Evolutionary conservation across 2,329 filamentous ascomycete genomes (phyloP).

Genomic region (Huntiella savannae): DNA sequence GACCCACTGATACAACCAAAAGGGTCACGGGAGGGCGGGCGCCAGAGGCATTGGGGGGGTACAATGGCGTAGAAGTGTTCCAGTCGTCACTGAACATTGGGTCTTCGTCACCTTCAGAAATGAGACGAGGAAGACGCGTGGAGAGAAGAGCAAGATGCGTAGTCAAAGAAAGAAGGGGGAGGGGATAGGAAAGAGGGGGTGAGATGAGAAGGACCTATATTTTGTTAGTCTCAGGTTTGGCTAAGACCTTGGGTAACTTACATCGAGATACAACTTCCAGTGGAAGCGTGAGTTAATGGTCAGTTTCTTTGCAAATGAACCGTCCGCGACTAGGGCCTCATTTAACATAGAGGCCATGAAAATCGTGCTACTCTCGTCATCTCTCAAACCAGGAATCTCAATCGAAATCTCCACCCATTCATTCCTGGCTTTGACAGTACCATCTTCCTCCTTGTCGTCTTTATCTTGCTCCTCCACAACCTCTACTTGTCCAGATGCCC

Average conservation of each 20-base stretch:
- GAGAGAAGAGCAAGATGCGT: conserved; percentile 83
- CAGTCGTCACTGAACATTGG: conserved; percentile 97
- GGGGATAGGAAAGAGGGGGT: conserved; percentile 78
- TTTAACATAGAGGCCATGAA: conserved; percentile 76
- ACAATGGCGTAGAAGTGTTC: conserved; percentile 64
- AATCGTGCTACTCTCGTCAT: conserved; percentile 77
- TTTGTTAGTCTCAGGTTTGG: conserved; percentile 8
- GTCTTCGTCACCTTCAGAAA: conserved; percentile 84
- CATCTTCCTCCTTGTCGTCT: conserved; percentile 22
- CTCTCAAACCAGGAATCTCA: conserved; percentile 75
- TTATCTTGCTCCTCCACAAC: conserved; percentile 17
- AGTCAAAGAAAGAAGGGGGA: conserved; percentile 80
- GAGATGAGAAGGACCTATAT: conserved; percentile 73
- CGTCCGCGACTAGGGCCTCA: conserved; percentile 64
- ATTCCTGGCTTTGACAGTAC: conserved; percentile 22
- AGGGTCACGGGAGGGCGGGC: conserved; percentile 68
- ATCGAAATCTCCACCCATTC: conserved; percentile 83
- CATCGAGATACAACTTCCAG: conserved; percentile 91
- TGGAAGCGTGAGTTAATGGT: conserved; percentile 85
- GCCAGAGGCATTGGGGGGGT: conserved; percentile 27
- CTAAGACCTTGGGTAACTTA: conserved; percentile 20
- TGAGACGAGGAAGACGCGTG: conserved; percentile 64
- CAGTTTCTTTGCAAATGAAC: conserved; percentile 48
- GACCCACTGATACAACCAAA: conserved; percentile 67
- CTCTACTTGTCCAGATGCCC: conserved; percentile 10